Base-by-base conservation (phyloP, 352 stramenopile genomes). In the Lagenidium giganteum region DNA sequence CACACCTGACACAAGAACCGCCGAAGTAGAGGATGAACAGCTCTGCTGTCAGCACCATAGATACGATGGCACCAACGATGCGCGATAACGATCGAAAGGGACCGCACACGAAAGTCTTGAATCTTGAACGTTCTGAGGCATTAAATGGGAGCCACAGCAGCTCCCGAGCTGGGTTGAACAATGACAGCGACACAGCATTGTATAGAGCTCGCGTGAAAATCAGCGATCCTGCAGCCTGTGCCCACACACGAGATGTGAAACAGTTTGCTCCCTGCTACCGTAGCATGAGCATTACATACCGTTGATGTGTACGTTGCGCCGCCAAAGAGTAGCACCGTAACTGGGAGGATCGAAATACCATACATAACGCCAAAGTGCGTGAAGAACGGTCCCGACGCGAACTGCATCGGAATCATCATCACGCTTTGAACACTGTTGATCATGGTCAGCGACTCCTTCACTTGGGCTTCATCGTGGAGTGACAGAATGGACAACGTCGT, bases 321-420 rank as follows among this genome's bases (percentile, higher is more conserved):
- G 4, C 77, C 78, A 56, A 91, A 93, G 16, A 88, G 44, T 22
- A 93, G 73, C 5, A 92, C 72, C 0, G 72, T 68, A 8, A 87
- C 52, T 0, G 82, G 82, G 5, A 93, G 61, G 52, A 80, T 58
- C 2, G 61, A 68, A 38, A 93, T 89, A 7, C 78, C 81, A 42
- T 90, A 88, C 78, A 93, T 89, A 36, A 91, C 81, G 22, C 81
- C 81, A 57, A 92, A 92, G 22, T 72, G 79, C 17, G 75, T 87
- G 59, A 92, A 93, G 31, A 92, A 85, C 4, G 77, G 66, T 4
- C 82, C 82, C 0, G 82, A 89, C 2, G 75, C 57, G 12, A 92
- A 42, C 35, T 93, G 82, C 61, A 93, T 72, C 12, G 82, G 82
- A 41, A 93, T 90, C 82, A 93, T 93, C 18, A 93, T 56, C 21